Evolutionary conservation across 2,329 filamentous ascomycete genomes (phyloP).

Genomic region (Talaromyces atroroseus): DNA sequence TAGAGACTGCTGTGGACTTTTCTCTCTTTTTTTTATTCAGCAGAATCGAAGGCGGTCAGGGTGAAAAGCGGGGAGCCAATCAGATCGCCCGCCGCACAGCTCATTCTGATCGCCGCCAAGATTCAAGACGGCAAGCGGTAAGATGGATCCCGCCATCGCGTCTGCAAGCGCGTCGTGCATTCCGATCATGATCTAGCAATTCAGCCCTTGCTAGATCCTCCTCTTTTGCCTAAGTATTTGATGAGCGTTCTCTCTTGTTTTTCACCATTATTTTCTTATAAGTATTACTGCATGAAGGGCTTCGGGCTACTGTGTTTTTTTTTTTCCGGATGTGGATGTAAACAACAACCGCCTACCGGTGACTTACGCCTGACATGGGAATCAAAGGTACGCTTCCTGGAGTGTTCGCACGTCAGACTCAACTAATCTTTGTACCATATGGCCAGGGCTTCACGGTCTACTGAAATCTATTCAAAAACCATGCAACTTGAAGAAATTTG

Average conservation of each 20-base stretch:
- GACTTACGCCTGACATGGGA: slow-evolving; percentile 36
- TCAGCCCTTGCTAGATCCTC: slow-evolving; percentile 1
- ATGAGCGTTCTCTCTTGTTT: slow-evolving; percentile 11
- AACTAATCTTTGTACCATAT: background rate
- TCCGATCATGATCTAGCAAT: slow-evolving; percentile 4
- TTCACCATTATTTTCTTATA: slow-evolving; percentile 10
- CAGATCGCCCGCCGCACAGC: background rate
- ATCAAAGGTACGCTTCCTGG: slow-evolving; percentile 37
- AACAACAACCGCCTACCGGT: slow-evolving; percentile 22
- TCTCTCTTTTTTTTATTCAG: slow-evolving; percentile 16
- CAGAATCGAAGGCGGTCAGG: slow-evolving; percentile 31
- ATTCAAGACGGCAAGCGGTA: background rate
- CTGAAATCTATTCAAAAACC: slow-evolving; percentile 95
- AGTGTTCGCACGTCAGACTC: slow-evolving; percentile 13
- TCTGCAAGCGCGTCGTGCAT: slow-evolving; percentile 12
- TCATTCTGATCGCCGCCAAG: background rate
- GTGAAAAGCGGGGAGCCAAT: slow-evolving; percentile 3
- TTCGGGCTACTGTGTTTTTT: background rate
- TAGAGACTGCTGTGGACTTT: background rate
- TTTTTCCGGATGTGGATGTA: slow-evolving; percentile 21
- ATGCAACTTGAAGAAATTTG: slow-evolving; percentile 77
- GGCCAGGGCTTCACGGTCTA: slow-evolving; percentile 72
- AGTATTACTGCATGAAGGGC: slow-evolving; percentile 7
- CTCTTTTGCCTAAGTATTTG: background rate
- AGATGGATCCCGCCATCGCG: slow-evolving; percentile 3